These are phyloP conservation scores for Solanum hybrid DNA, from an alignment of 305 asterid species.

Conservation along the genomic window DNA sequence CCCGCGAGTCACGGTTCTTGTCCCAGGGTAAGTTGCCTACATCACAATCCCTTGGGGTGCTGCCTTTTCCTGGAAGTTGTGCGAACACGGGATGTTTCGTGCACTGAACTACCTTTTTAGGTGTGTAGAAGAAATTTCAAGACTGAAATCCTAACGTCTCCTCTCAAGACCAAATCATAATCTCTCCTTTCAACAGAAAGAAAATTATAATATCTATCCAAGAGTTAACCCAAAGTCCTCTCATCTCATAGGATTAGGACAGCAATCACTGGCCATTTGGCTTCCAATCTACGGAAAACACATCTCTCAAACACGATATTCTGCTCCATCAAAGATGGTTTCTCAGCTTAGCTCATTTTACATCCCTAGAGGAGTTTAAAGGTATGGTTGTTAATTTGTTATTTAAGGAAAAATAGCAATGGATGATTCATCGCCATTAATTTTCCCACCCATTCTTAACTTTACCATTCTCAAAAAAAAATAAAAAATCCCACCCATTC, in stretches of 20 bases:
- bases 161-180: neutral
- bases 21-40: neutral
- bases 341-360: neutral
- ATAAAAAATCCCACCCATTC: neutral
- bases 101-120: neutral
- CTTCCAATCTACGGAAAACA: neutral
- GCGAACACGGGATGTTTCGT: neutral
- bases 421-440: neutral
- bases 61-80: neutral
- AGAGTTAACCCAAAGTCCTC: neutral
- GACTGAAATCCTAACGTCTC: neutral
- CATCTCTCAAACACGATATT: neutral
- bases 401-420: neutral
- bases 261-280: neutral
- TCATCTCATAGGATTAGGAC: neutral
- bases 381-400: neutral
- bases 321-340: neutral
- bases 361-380: neutral
- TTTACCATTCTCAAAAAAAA: too few species aligned
- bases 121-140: neutral
- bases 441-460: neutral
- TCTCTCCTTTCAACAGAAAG: neutral
- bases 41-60: neutral
- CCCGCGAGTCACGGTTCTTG: neutral
- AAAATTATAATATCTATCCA: neutral